Percentiles rank a stretch among this genome's conserved stretches.
These are phyloP conservation scores for Citrus glauca DNA, from an alignment of 345 rosid species.

Conservation along the genomic window DNA sequence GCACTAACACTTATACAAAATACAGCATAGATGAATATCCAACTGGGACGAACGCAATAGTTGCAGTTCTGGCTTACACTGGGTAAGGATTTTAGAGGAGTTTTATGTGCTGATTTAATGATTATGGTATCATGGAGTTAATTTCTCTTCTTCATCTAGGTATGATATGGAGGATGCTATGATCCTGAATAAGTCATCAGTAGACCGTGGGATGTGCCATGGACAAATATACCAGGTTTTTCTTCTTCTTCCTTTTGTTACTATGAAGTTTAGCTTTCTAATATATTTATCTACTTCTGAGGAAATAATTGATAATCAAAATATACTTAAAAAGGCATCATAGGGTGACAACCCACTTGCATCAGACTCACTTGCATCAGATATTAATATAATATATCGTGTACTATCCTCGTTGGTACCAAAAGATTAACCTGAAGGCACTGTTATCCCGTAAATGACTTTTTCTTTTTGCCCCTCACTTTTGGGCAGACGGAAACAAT, in stretches of 20 bases:
- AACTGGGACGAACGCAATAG: slow-evolving; percentile 95
- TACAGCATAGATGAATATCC: slow-evolving; percentile 81
- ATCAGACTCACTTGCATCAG: no score
- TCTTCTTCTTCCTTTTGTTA: background rate
- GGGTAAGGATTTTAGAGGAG: slow-evolving; percentile 46
- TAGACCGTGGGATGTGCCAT: slow-evolving; percentile 93
- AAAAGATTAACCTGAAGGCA: background rate
- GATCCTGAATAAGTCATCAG: slow-evolving; percentile 94
- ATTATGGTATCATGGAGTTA: background rate
- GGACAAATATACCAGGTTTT: slow-evolving; percentile 97
- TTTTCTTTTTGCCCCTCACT: background rate
- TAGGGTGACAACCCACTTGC: background rate
- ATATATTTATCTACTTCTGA: background rate
- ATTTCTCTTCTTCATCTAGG: slow-evolving; percentile 31
- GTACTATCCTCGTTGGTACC: background rate
- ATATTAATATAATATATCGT: background rate
- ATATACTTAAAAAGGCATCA: background rate
- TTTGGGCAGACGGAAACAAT: slow-evolving; percentile 77
- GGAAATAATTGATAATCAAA: background rate
- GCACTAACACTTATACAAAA: slow-evolving; percentile 66
- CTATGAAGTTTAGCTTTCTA: background rate
- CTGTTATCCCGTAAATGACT: background rate
- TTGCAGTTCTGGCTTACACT: slow-evolving; percentile 93
- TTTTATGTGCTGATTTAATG: background rate
- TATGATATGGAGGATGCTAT: slow-evolving; percentile 99